Percentiles rank a stretch among this genome's conserved stretches.
phyloP scores from a whole-genome alignment of 106 monocot genomes.

The Cymbidium sinense region DNA sequence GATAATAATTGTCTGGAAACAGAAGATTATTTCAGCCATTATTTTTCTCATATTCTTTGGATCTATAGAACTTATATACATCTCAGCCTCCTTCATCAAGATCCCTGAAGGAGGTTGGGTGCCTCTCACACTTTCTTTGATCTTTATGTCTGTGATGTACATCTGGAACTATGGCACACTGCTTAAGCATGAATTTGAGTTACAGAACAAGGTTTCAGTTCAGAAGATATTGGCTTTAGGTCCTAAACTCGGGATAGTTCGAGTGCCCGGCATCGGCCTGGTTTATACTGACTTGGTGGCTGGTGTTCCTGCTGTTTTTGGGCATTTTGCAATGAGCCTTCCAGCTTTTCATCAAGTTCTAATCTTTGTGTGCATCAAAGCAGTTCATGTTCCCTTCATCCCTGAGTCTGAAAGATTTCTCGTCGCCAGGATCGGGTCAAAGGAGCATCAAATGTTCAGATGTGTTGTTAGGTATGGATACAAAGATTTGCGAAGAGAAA shows the following conservation, averaged over 20 bases:
- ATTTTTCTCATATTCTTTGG: slow-evolving; percentile 48
- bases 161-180: slow-evolving; percentile 77
- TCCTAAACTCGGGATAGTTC: slow-evolving; percentile 66
- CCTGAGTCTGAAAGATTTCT: slow-evolving; percentile 46
- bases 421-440: slow-evolving; percentile 53
- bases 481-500: slow-evolving; percentile 47
- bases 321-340: slow-evolving; percentile 72
- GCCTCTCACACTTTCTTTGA: slow-evolving; percentile 44
- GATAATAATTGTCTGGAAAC: slow-evolving; percentile 66
- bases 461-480: slow-evolving; percentile 62
- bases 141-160: slow-evolving; percentile 66
- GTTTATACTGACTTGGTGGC: slow-evolving; percentile 61
- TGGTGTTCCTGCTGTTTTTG: slow-evolving; percentile 65
- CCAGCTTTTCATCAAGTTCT: slow-evolving; percentile 84
- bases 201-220: slow-evolving; percentile 75
- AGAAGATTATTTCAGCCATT: slow-evolving; percentile 22
- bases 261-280: slow-evolving; percentile 75
- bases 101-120: slow-evolving; percentile 80
- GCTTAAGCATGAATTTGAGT: slow-evolving; percentile 55
- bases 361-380: slow-evolving; percentile 68
- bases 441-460: slow-evolving; percentile 54
- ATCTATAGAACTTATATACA: slow-evolving; percentile 45
- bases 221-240: slow-evolving; percentile 45
- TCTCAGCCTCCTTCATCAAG: slow-evolving; percentile 53
- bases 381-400: slow-evolving; percentile 52